Evolutionary conservation across 768 basidiomycete species (phyloP).

Genomic region (Hypsizygus marmoreus): DNA sequence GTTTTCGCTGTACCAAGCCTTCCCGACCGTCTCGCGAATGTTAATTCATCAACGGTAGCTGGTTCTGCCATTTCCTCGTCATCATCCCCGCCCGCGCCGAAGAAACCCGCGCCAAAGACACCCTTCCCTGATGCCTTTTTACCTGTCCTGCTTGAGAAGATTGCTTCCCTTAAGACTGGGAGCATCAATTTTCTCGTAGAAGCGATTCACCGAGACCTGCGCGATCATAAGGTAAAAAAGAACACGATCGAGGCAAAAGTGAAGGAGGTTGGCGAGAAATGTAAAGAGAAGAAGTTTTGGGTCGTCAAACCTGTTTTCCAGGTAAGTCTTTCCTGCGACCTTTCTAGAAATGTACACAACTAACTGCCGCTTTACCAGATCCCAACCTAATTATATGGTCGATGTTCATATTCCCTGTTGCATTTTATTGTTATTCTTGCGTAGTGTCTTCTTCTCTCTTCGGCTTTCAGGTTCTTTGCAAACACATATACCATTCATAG

Average conservation of each 20-base stretch:
- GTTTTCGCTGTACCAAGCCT: slow-evolving; percentile 51
- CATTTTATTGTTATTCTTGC: slow-evolving; percentile 6
- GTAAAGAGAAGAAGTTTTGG: slow-evolving; percentile 75
- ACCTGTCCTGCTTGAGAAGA: slow-evolving; percentile 60
- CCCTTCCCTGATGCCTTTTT: slow-evolving; percentile 71
- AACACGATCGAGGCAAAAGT: slow-evolving; percentile 83
- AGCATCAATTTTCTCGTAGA: slow-evolving; percentile 73
- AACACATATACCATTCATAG: slow-evolving; percentile 10
- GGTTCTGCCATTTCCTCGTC: slow-evolving; percentile 15
- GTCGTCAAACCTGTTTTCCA: slow-evolving; percentile 51
- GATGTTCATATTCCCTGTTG: neutral
- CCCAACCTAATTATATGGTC: slow-evolving; percentile 4
- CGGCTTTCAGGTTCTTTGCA: neutral
- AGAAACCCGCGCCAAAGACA: slow-evolving; percentile 47
- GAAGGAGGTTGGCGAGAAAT: slow-evolving; percentile 74
- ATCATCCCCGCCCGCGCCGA: slow-evolving; percentile 22
- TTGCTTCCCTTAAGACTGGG: slow-evolving; percentile 57
- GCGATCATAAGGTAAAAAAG: slow-evolving; percentile 76
- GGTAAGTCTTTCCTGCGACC: slow-evolving; percentile 15
- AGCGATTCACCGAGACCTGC: slow-evolving; percentile 69
- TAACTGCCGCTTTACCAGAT: slow-evolving; percentile 8
- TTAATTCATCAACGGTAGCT: slow-evolving; percentile 15
- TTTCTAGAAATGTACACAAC: neutral
- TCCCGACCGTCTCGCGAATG: slow-evolving; percentile 34
- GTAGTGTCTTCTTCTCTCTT: slow-evolving; percentile 1